Evolutionary conservation across 1,139 yeast species (phyloP).

Genomic region (Ogataea hybrid): DNA sequence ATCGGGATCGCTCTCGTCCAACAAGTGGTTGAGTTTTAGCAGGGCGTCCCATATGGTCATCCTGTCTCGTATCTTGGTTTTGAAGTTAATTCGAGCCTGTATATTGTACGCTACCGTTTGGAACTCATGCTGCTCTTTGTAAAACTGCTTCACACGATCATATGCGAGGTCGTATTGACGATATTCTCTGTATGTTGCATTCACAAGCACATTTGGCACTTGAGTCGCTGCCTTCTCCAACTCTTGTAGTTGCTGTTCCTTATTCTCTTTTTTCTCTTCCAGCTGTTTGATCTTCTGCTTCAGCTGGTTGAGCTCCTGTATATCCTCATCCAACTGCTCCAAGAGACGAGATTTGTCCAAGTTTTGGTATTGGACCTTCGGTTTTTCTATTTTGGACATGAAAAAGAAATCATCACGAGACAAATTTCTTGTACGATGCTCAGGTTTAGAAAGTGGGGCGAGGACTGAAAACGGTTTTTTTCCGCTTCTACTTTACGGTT

Average conservation of each 20-base stretch:
- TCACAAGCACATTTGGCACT: constrained; percentile 18
- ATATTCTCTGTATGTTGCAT: constrained; percentile 37
- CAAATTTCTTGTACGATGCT: not conserved
- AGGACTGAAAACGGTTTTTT: too few species aligned
- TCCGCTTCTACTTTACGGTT: not conserved
- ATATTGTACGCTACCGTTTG: constrained; percentile 74
- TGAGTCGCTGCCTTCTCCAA: constrained; percentile 1
- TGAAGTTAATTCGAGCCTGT: constrained; percentile 69
- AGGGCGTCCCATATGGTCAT: constrained; percentile 76
- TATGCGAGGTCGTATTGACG: constrained; percentile 71
- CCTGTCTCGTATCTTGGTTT: constrained; percentile 59
- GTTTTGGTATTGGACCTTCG: constrained; percentile 23
- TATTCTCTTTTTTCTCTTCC: constrained; percentile 17
- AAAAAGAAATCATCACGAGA: constrained; percentile 4
- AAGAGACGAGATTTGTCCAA: constrained; percentile 29
- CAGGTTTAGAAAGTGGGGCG: too few species aligned
- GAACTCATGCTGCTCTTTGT: constrained; percentile 64
- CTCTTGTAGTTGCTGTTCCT: constrained; percentile 13
- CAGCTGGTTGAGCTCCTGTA: constrained; percentile 38
- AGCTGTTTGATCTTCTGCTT: constrained; percentile 29
- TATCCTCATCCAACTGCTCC: constrained; percentile 39
- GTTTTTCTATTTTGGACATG: constrained; percentile 8
- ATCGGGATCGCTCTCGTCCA: constrained; percentile 75
- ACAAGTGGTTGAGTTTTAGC: constrained; percentile 55
- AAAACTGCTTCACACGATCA: constrained; percentile 64